phyloP scores from a whole-genome alignment of 2,329 filamentous ascomycete genomes.

The Tothia fuscella region DNA sequence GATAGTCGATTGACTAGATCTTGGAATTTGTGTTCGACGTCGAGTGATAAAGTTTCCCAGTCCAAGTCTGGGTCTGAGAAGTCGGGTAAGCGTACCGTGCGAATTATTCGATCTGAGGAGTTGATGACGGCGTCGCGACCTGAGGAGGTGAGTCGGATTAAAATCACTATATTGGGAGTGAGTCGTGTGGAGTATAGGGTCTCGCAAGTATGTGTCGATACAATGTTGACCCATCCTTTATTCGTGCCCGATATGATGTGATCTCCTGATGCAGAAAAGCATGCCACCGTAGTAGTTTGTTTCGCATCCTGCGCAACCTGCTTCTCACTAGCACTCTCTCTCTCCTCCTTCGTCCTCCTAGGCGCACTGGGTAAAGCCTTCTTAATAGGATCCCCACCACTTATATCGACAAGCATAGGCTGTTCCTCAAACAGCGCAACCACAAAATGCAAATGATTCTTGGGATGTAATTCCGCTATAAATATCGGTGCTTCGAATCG shows the following conservation, averaged over 20 bases:
- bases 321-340: slow-evolving; percentile 67
- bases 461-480: slow-evolving; percentile 88
- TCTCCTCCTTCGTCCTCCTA: slow-evolving; percentile 57
- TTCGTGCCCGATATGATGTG: slow-evolving; percentile 89
- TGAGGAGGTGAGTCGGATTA: slow-evolving; percentile 70
- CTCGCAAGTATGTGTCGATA: slow-evolving; percentile 66
- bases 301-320: slow-evolving; percentile 85
- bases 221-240: slow-evolving; percentile 93
- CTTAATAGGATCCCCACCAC: slow-evolving; percentile 57
- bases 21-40: slow-evolving; percentile 95
- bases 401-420: slow-evolving; percentile 75
- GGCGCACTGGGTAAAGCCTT: slow-evolving; percentile 71
- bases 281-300: slow-evolving; percentile 83
- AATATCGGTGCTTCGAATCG: slow-evolving; percentile 90
- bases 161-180: slow-evolving; percentile 76
- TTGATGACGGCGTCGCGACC: slow-evolving; percentile 86
- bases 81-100: slow-evolving; percentile 83
- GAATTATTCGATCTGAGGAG: slow-evolving; percentile 85
- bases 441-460: slow-evolving; percentile 75
- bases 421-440: slow-evolving; percentile 90
- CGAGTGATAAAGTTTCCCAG: slow-evolving; percentile 73
- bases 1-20: slow-evolving; percentile 90
- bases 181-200: slow-evolving; percentile 86
- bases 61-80: slow-evolving; percentile 51
- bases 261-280: slow-evolving; percentile 75